Percentiles rank a stretch among this genome's conserved stretches.
phyloP scores from a whole-genome alignment of 352 stramenopile species.

The Paralagenidium karlingii region DNA sequence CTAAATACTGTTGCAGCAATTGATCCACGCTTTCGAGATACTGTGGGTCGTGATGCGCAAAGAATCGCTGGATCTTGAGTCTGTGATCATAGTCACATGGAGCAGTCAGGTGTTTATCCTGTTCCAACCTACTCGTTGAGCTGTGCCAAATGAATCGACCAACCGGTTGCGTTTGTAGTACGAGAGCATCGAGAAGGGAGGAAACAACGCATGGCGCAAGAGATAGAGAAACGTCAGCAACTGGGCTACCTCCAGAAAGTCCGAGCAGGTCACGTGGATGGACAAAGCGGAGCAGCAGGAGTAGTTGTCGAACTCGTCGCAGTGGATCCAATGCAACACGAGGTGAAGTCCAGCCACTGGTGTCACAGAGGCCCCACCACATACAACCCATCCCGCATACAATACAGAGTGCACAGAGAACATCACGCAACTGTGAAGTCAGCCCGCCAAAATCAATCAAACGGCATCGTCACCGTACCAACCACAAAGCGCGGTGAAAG shows the following conservation, averaged over 20 bases:
- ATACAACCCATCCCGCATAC: constrained; percentile 6
- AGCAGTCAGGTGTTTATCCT: too few species aligned
- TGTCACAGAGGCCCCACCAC: too few species aligned
- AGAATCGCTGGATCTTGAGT: constrained; percentile 25
- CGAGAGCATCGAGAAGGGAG: constrained; percentile 18
- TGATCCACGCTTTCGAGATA: constrained; percentile 22
- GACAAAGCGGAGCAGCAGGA: too few species aligned
- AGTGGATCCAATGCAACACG: too few species aligned
- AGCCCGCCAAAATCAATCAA: not conserved
- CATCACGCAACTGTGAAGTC: not conserved
- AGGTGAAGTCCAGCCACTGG: too few species aligned
- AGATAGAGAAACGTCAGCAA: constrained; percentile 18
- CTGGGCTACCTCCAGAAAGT: constrained; percentile 12
- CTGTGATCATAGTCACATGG: constrained; percentile 1
- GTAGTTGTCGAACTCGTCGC: too few species aligned
- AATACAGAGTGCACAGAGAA: not conserved
- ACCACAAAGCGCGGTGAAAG: constrained; percentile 11
- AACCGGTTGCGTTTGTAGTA: constrained; percentile 21
- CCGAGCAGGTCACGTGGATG: constrained; percentile 4
- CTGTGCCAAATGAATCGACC: not conserved
- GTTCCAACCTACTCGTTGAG: too few species aligned
- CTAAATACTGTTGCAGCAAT: constrained; percentile 32
- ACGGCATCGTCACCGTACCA: constrained; percentile 2
- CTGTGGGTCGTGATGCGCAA: constrained; percentile 24
- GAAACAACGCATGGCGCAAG: constrained; percentile 22